These are phyloP conservation scores for Cairneyella variabilis DNA, from an alignment of 495 filamentous ascomycete species.

Conservation along the genomic window DNA sequence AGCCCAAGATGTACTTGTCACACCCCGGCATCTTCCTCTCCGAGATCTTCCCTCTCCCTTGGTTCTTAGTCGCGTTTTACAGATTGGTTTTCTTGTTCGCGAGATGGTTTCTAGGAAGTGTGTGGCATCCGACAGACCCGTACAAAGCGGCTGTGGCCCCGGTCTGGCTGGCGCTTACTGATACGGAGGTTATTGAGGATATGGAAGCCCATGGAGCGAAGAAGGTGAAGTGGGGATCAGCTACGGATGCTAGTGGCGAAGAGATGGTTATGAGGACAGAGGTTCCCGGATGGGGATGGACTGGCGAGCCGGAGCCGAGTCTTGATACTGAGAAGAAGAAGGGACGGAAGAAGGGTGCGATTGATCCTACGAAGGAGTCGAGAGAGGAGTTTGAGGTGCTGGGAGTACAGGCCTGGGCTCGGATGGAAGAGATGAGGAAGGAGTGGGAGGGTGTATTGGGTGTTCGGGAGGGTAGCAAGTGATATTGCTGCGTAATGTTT, in stretches of 20 bases:
- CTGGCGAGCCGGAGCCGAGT: slow-evolving; percentile 60
- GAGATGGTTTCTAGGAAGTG: slow-evolving; percentile 77
- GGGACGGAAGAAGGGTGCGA: slow-evolving; percentile 48
- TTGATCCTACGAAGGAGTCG: slow-evolving; percentile 58
- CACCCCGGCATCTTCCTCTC: slow-evolving; percentile 89
- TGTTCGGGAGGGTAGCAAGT: slow-evolving; percentile 2
- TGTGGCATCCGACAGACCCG: slow-evolving; percentile 73
- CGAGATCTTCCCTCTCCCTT: slow-evolving; percentile 65
- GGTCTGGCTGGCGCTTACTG: slow-evolving; percentile 72
- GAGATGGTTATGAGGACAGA: slow-evolving; percentile 66
- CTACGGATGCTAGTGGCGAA: slow-evolving; percentile 52
- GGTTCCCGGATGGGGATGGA: slow-evolving; percentile 81
- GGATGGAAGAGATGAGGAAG: slow-evolving; percentile 78
- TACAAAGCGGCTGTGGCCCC: slow-evolving; percentile 77
- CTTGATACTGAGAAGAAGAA: slow-evolving; percentile 52
- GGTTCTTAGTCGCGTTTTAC: slow-evolving; percentile 61
- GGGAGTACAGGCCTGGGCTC: slow-evolving; percentile 69
- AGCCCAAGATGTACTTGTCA: slow-evolving; percentile 53
- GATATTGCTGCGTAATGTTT: background rate
- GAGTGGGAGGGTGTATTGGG: slow-evolving; percentile 65
- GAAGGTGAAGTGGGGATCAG: slow-evolving; percentile 80
- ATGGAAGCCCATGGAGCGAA: slow-evolving; percentile 42
- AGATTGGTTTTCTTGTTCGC: slow-evolving; percentile 63
- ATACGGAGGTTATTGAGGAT: slow-evolving; percentile 61
- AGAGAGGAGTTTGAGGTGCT: slow-evolving; percentile 69